phyloP scores from a whole-genome alignment of 2,329 filamentous ascomycete species.

The Colletotrichum sansevieriae region DNA sequence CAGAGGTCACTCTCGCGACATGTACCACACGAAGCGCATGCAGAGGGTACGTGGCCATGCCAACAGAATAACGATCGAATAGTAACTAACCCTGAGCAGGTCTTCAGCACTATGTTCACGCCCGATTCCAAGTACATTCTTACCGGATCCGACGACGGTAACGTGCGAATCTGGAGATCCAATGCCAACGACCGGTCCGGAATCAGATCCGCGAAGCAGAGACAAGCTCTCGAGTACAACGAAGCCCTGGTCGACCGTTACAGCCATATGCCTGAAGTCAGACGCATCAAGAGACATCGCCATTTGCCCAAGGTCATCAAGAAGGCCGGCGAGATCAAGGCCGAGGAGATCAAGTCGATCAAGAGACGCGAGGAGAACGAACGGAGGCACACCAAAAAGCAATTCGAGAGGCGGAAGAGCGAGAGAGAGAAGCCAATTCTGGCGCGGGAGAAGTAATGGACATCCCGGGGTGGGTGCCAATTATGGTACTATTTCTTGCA shows the following conservation, averaged over 20 bases:
- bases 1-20: slow-evolving; percentile 86
- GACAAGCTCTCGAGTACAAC: slow-evolving; percentile 93
- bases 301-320: slow-evolving; percentile 94
- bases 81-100: neutral
- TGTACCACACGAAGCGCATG: slow-evolving; percentile 99
- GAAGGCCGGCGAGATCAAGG: slow-evolving; percentile 96
- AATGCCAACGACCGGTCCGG: slow-evolving; percentile 87
- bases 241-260: slow-evolving; percentile 85
- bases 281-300: slow-evolving; percentile 88
- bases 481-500: slow-evolving; percentile 35
- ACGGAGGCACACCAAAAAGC: slow-evolving; percentile 89
- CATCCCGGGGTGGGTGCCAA: neutral
- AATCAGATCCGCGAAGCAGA: slow-evolving; percentile 85
- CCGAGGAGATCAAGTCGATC: slow-evolving; percentile 86
- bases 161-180: slow-evolving; percentile 87
- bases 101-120: slow-evolving; percentile 87
- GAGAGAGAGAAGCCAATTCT: slow-evolving; percentile 96
- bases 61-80: neutral
- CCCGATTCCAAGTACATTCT: slow-evolving; percentile 92
- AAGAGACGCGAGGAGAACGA: slow-evolving; percentile 96
- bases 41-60: slow-evolving; percentile 71
- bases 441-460: slow-evolving; percentile 67
- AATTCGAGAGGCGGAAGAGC: slow-evolving; percentile 77
- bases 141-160: slow-evolving; percentile 93
- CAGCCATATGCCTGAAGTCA: slow-evolving; percentile 95